phyloP scores from a whole-genome alignment of 306 rosid species.

The Spatholobus suberectus region DNA sequence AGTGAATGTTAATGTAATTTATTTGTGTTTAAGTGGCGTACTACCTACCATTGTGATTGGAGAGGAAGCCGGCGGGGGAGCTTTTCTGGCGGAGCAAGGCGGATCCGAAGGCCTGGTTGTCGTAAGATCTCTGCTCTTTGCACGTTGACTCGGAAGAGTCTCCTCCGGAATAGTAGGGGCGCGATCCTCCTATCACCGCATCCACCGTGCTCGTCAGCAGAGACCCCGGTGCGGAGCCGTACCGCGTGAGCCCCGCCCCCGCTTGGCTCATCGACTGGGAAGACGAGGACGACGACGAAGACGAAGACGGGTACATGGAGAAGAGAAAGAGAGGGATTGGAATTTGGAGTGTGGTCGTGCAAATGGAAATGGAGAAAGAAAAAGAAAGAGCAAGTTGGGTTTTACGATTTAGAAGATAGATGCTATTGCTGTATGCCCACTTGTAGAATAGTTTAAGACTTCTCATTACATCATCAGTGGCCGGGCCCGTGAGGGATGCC shows the following conservation, averaged over 20 bases:
- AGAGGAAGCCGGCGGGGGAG: slow-evolving; percentile 88
- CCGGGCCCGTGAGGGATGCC: too few relatives aligned
- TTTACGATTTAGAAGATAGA: too few relatives aligned
- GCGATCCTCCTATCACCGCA: slow-evolving; percentile 55
- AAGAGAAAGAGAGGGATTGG: neutral
- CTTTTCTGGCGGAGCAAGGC: slow-evolving; percentile 85
- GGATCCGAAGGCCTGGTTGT: slow-evolving; percentile 34
- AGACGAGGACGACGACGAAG: slow-evolving; percentile 43
- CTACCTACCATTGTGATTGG: neutral
- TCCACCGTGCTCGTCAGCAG: slow-evolving; percentile 67
- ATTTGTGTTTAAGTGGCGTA: too few relatives aligned
- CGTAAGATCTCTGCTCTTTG: slow-evolving; percentile 32
- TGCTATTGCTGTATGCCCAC: too few relatives aligned
- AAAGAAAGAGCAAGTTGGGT: neutral
- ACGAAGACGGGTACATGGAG: slow-evolving; percentile 57
- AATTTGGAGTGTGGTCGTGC: neutral
- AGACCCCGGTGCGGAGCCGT: slow-evolving; percentile 80
- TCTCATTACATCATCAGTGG: too few relatives aligned
- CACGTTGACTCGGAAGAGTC: slow-evolving; percentile 45
- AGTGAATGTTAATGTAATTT: too few relatives aligned
- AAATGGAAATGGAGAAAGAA: neutral
- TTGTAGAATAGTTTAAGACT: neutral
- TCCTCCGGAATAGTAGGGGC: slow-evolving; percentile 53
- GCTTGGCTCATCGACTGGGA: slow-evolving; percentile 48
- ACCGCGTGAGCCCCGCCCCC: slow-evolving; percentile 66